These are phyloP conservation scores for Ophiostoma tasmaniense DNA, from an alignment of 2,329 filamentous ascomycete species.

Conservation along the genomic window DNA sequence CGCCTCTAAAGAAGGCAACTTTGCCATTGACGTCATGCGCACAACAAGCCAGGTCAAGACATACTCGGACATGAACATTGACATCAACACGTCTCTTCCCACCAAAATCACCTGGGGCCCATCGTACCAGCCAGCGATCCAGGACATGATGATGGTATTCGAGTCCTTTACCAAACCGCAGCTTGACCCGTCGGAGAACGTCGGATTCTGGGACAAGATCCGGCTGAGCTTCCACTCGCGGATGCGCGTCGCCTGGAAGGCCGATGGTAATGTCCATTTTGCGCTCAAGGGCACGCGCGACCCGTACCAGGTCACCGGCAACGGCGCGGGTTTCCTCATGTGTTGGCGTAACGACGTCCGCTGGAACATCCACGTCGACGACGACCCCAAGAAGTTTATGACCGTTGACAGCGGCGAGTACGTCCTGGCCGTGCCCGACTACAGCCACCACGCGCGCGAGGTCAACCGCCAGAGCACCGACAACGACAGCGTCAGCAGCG, in stretches of 20 bases:
- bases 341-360: conserved; percentile 94
- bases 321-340: conserved; percentile 93
- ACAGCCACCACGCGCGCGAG: conserved; percentile 75
- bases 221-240: conserved; percentile 88
- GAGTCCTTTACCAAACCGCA: conserved; percentile 96
- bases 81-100: conserved; percentile 86
- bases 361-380: conserved; percentile 74
- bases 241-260: conserved; percentile 83
- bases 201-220: conserved; percentile 99
- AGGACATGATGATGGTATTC: conserved; percentile 99
- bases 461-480: conserved; percentile 44
- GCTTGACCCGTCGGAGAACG: conserved; percentile 82
- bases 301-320: conserved; percentile 85
- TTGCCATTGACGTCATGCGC: conserved; percentile 76
- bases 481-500: conserved; percentile 39
- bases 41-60: conserved; percentile 94
- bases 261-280: conserved; percentile 90
- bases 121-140: conserved; percentile 93
- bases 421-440: conserved; percentile 88
- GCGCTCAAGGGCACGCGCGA: conserved; percentile 86
- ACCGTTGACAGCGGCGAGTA: conserved; percentile 93
- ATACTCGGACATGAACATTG: conserved; percentile 83
- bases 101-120: conserved; percentile 96
- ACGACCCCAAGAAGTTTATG: conserved; percentile 90
- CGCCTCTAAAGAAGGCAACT: conserved; percentile 52